phyloP scores from a whole-genome alignment of 2,329 filamentous ascomycete genomes.

The Fusarium pilosicola region DNA sequence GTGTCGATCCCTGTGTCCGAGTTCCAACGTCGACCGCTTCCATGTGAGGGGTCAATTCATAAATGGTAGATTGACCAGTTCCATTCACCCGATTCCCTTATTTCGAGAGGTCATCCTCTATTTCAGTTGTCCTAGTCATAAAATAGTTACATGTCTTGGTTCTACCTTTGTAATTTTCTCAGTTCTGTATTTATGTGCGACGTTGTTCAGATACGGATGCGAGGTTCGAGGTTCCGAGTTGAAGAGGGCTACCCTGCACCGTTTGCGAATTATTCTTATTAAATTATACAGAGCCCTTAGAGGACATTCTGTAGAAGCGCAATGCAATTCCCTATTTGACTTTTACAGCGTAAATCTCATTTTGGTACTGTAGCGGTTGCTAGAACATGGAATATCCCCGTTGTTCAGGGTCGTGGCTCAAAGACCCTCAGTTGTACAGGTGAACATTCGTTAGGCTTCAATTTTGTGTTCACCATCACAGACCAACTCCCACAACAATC shows the following conservation, averaged over 20 bases:
- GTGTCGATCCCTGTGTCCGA: neutral
- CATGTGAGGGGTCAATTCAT: neutral
- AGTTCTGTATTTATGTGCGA: neutral
- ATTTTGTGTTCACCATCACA: neutral
- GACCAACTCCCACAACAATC: neutral
- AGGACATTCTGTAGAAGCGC: accelerated
- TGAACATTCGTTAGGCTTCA: accelerated
- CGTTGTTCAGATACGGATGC: neutral
- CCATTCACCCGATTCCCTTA: neutral
- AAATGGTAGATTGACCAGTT: neutral
- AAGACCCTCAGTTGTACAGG: accelerated
- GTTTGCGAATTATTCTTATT: neutral
- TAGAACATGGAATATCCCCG: accelerated
- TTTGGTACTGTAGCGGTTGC: too few relatives aligned
- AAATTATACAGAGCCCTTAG: neutral
- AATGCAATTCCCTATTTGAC: accelerated
- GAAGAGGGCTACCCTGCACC: neutral
- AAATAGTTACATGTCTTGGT: accelerated
- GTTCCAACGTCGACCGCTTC: neutral
- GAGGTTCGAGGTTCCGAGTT: accelerated
- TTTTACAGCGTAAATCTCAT: neutral
- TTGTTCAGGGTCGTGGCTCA: neutral
- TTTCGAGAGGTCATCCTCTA: neutral
- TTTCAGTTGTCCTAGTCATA: accelerated
- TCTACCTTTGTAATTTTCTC: neutral